Evolutionary conservation across 2,329 filamentous ascomycete genomes (phyloP).

Genomic region (Microcera coccophila): DNA sequence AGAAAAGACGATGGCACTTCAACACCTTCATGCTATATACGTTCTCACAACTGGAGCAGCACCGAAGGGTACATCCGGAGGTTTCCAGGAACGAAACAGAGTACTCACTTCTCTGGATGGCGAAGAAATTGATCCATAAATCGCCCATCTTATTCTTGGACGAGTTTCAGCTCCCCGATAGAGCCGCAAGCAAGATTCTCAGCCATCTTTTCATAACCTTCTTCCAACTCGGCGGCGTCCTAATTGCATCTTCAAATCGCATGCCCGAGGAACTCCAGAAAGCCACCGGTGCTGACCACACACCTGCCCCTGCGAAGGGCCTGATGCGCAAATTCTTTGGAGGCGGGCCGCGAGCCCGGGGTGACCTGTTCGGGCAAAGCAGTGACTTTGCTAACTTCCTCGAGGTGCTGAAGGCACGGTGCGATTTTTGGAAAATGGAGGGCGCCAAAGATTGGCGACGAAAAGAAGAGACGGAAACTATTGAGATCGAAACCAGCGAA

Average conservation of each 20-base stretch:
- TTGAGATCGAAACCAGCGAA: constrained; percentile 1
- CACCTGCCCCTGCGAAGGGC: constrained; percentile 51
- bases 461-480: constrained; percentile 39
- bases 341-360: constrained; percentile 32
- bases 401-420: constrained; percentile 70
- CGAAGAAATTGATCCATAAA: constrained; percentile 69
- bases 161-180: constrained; percentile 79
- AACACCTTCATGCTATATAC: constrained; percentile 83
- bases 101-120: constrained; percentile 69
- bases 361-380: constrained; percentile 54
- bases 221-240: constrained; percentile 76
- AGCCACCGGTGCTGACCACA: constrained; percentile 67
- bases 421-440: constrained; percentile 83
- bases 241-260: constrained; percentile 76
- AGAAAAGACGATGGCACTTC: constrained; percentile 76
- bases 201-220: constrained; percentile 75
- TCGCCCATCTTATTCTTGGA: constrained; percentile 76
- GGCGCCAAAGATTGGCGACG: constrained; percentile 68
- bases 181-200: constrained; percentile 72
- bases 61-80: constrained; percentile 43
- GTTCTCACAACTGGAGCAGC: constrained; percentile 65
- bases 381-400: constrained; percentile 75
- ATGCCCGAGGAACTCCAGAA: constrained; percentile 80
- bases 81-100: constrained; percentile 34
- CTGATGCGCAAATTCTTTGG: constrained; percentile 49